Base-by-base conservation (phyloP, 139 green algal genomes). In the Limnomonas spitsbergensis region DNA sequence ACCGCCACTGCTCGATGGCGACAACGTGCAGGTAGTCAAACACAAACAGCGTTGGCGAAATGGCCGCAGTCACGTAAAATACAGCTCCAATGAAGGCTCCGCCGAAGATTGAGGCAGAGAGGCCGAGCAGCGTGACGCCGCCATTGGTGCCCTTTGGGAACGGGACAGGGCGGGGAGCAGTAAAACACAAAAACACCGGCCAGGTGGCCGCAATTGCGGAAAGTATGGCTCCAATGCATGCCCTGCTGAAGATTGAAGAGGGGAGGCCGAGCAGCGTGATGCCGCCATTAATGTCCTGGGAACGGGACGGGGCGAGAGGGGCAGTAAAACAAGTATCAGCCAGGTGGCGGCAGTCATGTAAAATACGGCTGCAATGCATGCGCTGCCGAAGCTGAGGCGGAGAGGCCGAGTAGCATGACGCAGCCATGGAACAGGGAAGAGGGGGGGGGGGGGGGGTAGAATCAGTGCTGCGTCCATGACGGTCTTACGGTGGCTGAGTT, bases 111-210 rank as follows among this genome's bases (percentile, higher is more conserved):
- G 79, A 89, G 1, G 92, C 91, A 2, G 72, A 81, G 3, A 95
- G 69, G 24, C 95, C 95, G 67, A 94, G 77, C 47, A 78, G 34
- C 0, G 91, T 95, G 0, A 98, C 90, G 4, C 90, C 94, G 1
- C 94, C 95, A 82, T 98, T 95, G 27, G 91, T 95, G 67, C 94
- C 94, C 1, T 82, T 29, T n/a, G n/a, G n/a, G n/a, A n/a, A n/a
- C n/a, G n/a, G n/a, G n/a, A n/a, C n/a, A n/a, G n/a, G n/a, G n/a
- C n/a, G n/a, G n/a, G n/a, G n/a, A n/a, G 1, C 2, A 6, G 31
- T 87, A 77, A 75, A 91, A 87, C 29, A 91, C 80, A 78, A 83
- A 91, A 91, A 56, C 1, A 84, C 89, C 26, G 87, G 87, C 2
- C 84, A 88, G 27, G 88, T 35, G 39, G 88, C 42, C 3, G 75